Conservation (phyloP, 2,329 filamentous ascomycete genomes). For the Exophiala viscosa region DNA sequence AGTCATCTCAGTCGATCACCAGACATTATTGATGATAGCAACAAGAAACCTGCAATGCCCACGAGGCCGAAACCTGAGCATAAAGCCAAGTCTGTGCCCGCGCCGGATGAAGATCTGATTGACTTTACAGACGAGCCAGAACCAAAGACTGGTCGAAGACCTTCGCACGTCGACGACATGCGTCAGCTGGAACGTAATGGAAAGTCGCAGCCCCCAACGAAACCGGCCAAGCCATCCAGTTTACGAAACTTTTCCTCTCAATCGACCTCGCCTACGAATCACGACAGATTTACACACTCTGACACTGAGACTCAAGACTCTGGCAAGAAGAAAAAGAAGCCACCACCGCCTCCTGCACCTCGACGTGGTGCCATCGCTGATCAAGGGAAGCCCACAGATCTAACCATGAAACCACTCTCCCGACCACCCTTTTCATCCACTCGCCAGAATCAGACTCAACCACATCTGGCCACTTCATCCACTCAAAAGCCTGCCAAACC, state of each 20-base stretch:
- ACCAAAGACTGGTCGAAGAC: constrained; percentile 21
- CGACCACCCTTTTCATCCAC: constrained; percentile 30
- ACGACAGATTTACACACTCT: constrained; percentile 15
- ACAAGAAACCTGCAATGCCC: constrained; percentile 40
- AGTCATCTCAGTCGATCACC: constrained; percentile 6
- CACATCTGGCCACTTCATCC: constrained; percentile 7
- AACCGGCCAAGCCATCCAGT: constrained; percentile 44
- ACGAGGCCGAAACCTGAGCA: constrained; percentile 31
- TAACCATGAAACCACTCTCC: constrained; percentile 17
- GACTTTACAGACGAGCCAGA: constrained; percentile 38
- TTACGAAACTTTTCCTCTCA: constrained; percentile 35
- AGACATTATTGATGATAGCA: constrained; percentile 23
- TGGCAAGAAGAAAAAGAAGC: constrained; percentile 33
- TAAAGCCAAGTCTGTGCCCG: constrained; percentile 29
- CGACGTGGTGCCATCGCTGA: constrained; percentile 29
- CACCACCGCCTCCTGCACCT: constrained; percentile 37
- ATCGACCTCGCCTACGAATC: constrained; percentile 12
- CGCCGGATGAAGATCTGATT: constrained; percentile 34
- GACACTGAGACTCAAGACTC: constrained; percentile 16
- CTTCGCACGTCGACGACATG: constrained; percentile 14
- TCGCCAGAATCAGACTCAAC: constrained; percentile 25
- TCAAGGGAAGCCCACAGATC: background rate
- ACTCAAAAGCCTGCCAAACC: constrained; percentile 5
- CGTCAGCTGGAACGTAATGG: constrained; percentile 16
- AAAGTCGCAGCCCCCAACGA: constrained; percentile 34